Conservation (phyloP, 805 yeast genomes). For the Wickerhamomyces pijperi region DNA sequence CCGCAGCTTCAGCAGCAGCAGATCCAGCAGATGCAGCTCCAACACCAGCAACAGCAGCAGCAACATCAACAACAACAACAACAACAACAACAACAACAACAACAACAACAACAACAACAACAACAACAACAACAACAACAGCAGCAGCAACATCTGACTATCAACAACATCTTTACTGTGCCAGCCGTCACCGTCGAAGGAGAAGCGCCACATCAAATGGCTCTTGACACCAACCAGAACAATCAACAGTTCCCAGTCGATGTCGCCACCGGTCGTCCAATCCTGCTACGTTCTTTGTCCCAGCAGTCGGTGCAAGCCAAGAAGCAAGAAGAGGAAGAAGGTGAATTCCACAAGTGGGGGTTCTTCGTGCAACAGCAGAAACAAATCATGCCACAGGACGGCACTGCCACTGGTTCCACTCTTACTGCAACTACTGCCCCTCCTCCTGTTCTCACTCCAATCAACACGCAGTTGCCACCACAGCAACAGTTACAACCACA, state of each 20-base stretch:
- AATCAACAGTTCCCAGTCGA: conserved; percentile 48
- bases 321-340: conserved; percentile 83
- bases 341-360: conserved; percentile 83
- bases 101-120: conserved; percentile 2
- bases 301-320: conserved; percentile 59
- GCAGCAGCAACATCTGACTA: conserved; percentile 13
- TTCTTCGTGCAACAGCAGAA: conserved; percentile 59
- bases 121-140: background rate
- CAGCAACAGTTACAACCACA: background rate
- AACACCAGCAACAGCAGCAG: conserved; percentile 2
- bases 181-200: conserved; percentile 2
- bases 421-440: background rate
- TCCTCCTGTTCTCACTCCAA: too few relatives aligned
- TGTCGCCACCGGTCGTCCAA: conserved; percentile 61
- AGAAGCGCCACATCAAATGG: conserved; percentile 56
- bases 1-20: conserved; percentile 5
- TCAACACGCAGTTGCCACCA: too few relatives aligned
- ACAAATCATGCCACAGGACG: conserved; percentile 17
- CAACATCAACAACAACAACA: conserved; percentile 1
- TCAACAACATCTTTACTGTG: background rate
- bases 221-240: conserved; percentile 46
- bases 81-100: background rate
- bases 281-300: conserved; percentile 50
- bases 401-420: background rate
- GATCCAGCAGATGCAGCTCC: conserved; percentile 2